A percentile compares a stretch with the other conserved stretches of the same genome.
Evolutionary conservation across 306 rosid genomes (phyloP).

Genomic region (Heteromeles arbutifolia): DNA sequence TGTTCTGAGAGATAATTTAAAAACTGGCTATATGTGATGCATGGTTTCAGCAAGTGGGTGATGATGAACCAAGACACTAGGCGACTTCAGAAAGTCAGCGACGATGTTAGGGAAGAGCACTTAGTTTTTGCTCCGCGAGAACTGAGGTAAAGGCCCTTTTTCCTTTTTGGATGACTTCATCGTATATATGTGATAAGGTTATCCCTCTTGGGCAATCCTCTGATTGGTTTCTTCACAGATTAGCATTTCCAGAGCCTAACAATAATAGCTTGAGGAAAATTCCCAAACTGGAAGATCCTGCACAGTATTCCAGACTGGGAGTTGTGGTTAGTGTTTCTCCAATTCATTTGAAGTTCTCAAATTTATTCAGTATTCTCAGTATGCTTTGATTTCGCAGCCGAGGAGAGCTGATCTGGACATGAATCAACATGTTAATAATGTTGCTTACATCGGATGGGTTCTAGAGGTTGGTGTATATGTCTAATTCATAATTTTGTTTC

Average conservation of each 20-base stretch:
- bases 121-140: constrained; percentile 67
- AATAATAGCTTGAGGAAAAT: constrained; percentile 65
- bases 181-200: not conserved
- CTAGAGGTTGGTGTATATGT: constrained; percentile 60
- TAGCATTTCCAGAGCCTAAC: constrained; percentile 74
- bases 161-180: not conserved
- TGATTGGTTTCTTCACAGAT: constrained; percentile 35
- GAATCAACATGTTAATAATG: constrained; percentile 96
- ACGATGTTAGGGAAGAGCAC: constrained; percentile 74
- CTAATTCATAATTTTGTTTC: not conserved
- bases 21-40: constrained; percentile 17
- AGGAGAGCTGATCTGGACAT: constrained; percentile 93
- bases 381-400: constrained; percentile 51
- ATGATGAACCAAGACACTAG: constrained; percentile 94
- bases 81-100: constrained; percentile 78
- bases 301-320: constrained; percentile 50
- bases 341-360: constrained; percentile 1
- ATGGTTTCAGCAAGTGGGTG: constrained; percentile 85
- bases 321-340: constrained; percentile 56
- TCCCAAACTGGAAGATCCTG: constrained; percentile 76
- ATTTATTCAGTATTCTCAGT: constrained; percentile 27
- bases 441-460: constrained; percentile 90
- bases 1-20: constrained; percentile 5
- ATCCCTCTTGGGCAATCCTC: not conserved
- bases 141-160: constrained; percentile 40